These are phyloP conservation scores for Suillus occidentalis DNA, from an alignment of 768 basidiomycete genomes.

Conservation along the genomic window DNA sequence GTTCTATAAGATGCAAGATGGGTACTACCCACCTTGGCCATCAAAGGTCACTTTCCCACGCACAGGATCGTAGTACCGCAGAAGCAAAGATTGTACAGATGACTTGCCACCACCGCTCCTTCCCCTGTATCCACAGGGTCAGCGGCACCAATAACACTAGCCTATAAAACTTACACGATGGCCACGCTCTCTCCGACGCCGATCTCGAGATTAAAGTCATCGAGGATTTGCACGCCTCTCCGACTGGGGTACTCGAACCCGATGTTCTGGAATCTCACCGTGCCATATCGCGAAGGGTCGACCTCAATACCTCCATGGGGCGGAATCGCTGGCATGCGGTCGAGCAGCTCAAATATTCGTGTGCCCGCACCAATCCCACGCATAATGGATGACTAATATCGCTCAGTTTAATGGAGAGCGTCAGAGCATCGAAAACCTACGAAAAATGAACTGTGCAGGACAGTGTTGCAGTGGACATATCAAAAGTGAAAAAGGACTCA, in stretches of 20 bases:
- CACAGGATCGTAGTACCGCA: slow-evolving; percentile 90
- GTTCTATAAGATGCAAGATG: not conserved
- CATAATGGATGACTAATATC: slow-evolving; percentile 83
- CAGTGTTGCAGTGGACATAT: slow-evolving; percentile 6
- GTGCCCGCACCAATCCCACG: slow-evolving; percentile 91
- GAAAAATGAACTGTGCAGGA: slow-evolving; percentile 35
- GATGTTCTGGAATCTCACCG: slow-evolving; percentile 80
- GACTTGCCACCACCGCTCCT: slow-evolving; percentile 95
- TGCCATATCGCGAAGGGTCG: slow-evolving; percentile 55
- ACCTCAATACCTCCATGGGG: slow-evolving; percentile 61
- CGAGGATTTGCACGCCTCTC: slow-evolving; percentile 75
- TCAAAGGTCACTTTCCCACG: slow-evolving; percentile 81
- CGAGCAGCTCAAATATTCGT: slow-evolving; percentile 92
- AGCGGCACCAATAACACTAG: slow-evolving; percentile 6
- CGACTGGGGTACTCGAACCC: slow-evolving; percentile 90
- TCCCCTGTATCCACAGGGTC: slow-evolving; percentile 50
- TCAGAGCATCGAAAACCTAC: slow-evolving; percentile 27
- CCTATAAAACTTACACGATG: slow-evolving; percentile 69
- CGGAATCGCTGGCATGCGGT: slow-evolving; percentile 73
- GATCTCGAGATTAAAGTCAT: slow-evolving; percentile 80
- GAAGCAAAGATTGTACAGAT: slow-evolving; percentile 81
- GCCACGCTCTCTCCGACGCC: slow-evolving; percentile 86
- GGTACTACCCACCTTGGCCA: slow-evolving; percentile 62
- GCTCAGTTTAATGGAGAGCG: not conserved
- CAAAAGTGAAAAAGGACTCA: slow-evolving; percentile 34